Evolutionary conservation across 2,329 filamentous ascomycete genomes (phyloP).

Genomic region (Talaromyces sp.): DNA sequence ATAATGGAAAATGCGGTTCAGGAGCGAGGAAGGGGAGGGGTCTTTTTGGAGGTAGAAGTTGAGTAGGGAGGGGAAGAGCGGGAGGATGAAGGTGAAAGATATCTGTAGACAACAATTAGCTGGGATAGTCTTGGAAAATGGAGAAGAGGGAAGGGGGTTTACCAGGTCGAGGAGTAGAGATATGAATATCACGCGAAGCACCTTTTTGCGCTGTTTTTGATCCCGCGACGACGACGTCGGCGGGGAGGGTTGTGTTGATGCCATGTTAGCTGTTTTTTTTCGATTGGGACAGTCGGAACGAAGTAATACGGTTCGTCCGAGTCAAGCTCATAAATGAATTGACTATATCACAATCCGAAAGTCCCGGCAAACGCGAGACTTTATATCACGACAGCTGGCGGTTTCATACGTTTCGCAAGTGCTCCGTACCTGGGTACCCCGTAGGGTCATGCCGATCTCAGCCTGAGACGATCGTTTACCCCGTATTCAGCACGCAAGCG

Average conservation of each 20-base stretch:
- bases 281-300: neutral
- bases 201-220: constrained; percentile 61
- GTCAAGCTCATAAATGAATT: neutral
- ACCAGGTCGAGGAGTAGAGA: constrained; percentile 89
- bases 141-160: constrained; percentile 35
- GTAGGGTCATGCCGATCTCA: neutral
- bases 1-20: constrained; percentile 74
- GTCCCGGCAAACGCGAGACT: neutral
- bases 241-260: constrained; percentile 21
- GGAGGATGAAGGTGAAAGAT: constrained; percentile 97
- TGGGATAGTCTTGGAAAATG: neutral
- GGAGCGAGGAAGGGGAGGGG: constrained; percentile 59
- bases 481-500: neutral
- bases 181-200: constrained; percentile 81
- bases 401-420: neutral
- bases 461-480: neutral
- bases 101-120: constrained; percentile 56
- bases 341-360: neutral
- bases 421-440: neutral
- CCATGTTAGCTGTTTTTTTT: neutral
- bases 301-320: neutral
- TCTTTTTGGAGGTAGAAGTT: constrained; percentile 93
- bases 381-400: neutral
- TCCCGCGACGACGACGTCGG: constrained; percentile 18
- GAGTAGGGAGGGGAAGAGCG: constrained; percentile 89